Evolutionary conservation across 2,329 filamentous ascomycete species (phyloP).

Genomic region (Coleophoma crateriformis): DNA sequence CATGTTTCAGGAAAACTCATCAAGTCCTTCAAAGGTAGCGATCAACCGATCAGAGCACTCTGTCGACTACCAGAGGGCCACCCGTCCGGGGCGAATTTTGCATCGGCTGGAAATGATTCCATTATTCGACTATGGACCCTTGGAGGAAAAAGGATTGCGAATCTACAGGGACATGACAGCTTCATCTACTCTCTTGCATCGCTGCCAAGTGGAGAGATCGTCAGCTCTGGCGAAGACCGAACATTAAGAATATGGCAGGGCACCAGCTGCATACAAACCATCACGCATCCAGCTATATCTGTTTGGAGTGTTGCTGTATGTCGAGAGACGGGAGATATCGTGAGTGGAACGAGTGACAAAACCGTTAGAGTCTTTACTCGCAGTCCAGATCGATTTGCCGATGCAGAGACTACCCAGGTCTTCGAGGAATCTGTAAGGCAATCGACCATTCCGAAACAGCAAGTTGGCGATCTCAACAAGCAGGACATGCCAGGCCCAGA

Average conservation of each 20-base stretch:
- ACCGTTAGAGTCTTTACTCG: constrained; percentile 80
- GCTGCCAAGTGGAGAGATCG: constrained; percentile 78
- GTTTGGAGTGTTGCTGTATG: constrained; percentile 92
- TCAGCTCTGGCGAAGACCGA: constrained; percentile 91
- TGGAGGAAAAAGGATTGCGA: constrained; percentile 67
- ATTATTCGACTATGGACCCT: constrained; percentile 83
- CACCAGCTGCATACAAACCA: constrained; percentile 82
- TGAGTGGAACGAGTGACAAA: constrained; percentile 87
- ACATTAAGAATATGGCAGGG: constrained; percentile 87
- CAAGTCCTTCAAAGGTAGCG: constrained; percentile 61
- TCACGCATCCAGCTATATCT: constrained; percentile 93
- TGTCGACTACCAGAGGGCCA: constrained; percentile 73
- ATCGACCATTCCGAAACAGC: constrained; percentile 84
- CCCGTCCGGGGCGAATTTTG: constrained; percentile 82
- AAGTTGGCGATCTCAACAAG: constrained; percentile 80
- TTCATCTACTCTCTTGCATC: constrained; percentile 86
- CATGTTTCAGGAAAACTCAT: constrained; percentile 58
- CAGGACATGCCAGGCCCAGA: constrained; percentile 86
- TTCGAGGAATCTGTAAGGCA: constrained; percentile 80
- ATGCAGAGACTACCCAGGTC: constrained; percentile 58
- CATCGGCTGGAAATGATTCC: constrained; percentile 90
- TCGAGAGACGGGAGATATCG: constrained; percentile 79
- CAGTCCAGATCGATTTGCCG: constrained; percentile 62
- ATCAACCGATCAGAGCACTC: constrained; percentile 83
- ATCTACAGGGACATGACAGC: constrained; percentile 83